Conservation (phyloP, 2,329 filamentous ascomycete genomes). For the Saccharata proteae region DNA sequence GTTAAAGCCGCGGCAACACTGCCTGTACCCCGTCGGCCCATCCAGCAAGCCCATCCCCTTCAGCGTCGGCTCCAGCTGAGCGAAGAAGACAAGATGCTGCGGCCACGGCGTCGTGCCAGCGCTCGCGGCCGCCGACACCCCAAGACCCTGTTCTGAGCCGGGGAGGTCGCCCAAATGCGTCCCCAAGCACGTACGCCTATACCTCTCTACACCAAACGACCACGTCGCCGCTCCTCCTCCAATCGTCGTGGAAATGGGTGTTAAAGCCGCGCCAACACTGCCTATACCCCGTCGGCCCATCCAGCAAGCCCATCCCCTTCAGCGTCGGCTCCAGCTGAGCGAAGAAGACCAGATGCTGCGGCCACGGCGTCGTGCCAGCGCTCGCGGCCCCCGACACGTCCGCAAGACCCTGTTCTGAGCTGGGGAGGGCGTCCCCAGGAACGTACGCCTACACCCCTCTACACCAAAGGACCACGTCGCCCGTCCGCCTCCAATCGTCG, state of each 20-base stretch:
- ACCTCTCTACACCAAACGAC: constrained; percentile 53
- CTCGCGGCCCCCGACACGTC: constrained; percentile 8
- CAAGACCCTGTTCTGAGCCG: constrained; percentile 8
- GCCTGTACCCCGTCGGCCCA: constrained; percentile 37
- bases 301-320: constrained; percentile 27
- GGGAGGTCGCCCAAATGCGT: constrained; percentile 27
- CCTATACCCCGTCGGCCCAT: constrained; percentile 35
- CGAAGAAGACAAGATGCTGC: constrained; percentile 42
- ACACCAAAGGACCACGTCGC: constrained; percentile 54
- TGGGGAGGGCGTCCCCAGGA: constrained; percentile 23
- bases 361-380: constrained; percentile 24
- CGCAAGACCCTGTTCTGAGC: constrained; percentile 7
- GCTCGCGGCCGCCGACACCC: neutral
- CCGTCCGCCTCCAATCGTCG: constrained; percentile 47
- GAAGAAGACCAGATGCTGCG: constrained; percentile 42
- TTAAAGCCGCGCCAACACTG: constrained; percentile 51
- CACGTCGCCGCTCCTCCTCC: constrained; percentile 48
- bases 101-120: constrained; percentile 26
- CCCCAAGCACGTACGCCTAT: too few relatives aligned
- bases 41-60: constrained; percentile 29
- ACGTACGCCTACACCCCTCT: too few relatives aligned
- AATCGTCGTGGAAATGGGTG: constrained; percentile 51
- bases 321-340: constrained; percentile 43
- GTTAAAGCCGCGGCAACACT: constrained; percentile 50
- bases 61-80: constrained; percentile 42